phyloP scores from a whole-genome alignment of 1,139 yeast genomes.

The Saccharomyces hybrid region DNA sequence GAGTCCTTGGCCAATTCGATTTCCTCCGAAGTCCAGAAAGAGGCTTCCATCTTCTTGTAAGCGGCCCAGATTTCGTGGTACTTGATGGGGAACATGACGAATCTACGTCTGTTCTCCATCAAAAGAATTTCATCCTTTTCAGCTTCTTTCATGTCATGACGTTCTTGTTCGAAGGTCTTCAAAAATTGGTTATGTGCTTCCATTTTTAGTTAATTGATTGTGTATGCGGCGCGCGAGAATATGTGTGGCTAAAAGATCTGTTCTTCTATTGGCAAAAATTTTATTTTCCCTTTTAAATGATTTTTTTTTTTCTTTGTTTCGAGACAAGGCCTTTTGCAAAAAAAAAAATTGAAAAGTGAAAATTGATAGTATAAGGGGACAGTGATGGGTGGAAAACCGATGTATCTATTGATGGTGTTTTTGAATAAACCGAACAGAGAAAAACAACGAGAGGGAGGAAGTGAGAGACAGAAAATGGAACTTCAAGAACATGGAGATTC shows the following conservation, averaged over 20 bases:
- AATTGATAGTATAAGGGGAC: background rate
- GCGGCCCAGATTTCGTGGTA: constrained; percentile 98
- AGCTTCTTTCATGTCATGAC: constrained; percentile 60
- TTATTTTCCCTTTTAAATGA: background rate
- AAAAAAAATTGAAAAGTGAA: background rate
- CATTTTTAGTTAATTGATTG: background rate
- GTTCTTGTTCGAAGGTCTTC: constrained; percentile 34
- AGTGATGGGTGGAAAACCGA: background rate
- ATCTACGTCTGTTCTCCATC: constrained; percentile 78
- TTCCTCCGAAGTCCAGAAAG: constrained; percentile 99
- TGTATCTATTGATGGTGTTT: background rate
- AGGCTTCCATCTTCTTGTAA: constrained; percentile 97
- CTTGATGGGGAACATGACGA: constrained; percentile 93
- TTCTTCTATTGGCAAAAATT: background rate
- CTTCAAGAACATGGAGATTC: background rate
- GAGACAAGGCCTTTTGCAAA: constrained; percentile 1
- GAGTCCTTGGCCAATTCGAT: constrained; percentile 89
- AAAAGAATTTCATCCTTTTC: constrained; percentile 89
- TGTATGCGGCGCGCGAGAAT: background rate
- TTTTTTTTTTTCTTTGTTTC: background rate
- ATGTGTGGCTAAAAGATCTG: background rate
- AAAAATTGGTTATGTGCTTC: constrained; percentile 3
- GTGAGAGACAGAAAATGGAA: background rate
- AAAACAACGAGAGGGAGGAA: background rate
- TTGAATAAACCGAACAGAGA: background rate